Percentiles rank a stretch among this genome's conserved stretches.
phyloP scores from a whole-genome alignment of 352 stramenopile genomes.

The Globisporangium canariense region DNA sequence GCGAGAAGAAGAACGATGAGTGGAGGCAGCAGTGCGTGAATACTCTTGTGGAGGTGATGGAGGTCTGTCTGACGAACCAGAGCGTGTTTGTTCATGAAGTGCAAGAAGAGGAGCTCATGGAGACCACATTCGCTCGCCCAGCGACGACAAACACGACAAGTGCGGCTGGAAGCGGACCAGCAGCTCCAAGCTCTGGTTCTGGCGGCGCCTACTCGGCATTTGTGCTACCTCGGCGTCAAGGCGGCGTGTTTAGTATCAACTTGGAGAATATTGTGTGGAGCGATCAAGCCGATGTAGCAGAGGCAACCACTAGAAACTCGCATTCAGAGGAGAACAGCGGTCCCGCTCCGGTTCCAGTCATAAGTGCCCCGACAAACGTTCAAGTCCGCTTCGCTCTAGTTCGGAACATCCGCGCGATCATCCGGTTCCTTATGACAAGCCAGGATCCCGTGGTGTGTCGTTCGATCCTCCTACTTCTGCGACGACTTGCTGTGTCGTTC shows the following conservation, averaged over 20 bases:
- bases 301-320: conserved; percentile 11
- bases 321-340: conserved; percentile 23
- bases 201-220: conserved; percentile 17
- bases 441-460: conserved; percentile 45
- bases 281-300: conserved; percentile 36
- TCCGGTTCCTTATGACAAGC: conserved; percentile 62
- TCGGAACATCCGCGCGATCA: conserved; percentile 55
- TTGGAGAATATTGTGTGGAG: conserved; percentile 83
- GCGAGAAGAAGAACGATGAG: conserved; percentile 53
- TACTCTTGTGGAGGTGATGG: conserved; percentile 68
- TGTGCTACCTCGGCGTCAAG: conserved; percentile 33
- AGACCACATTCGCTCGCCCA: conserved; percentile 57
- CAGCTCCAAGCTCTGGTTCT: conserved; percentile 4
- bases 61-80: conserved; percentile 76
- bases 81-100: conserved; percentile 67
- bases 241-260: conserved; percentile 72
- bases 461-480: conserved; percentile 54
- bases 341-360: conserved; percentile 11
- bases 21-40: conserved; percentile 79
- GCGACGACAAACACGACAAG: conserved; percentile 13
- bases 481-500: conserved; percentile 60
- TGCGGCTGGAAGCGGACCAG: conserved; percentile 5
- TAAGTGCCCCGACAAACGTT: conserved; percentile 37
- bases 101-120: conserved; percentile 63
- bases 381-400: conserved; percentile 76